Base-by-base conservation (phyloP, 1,284 basidiomycete genomes). In the Cryptococcus sp. region DNA sequence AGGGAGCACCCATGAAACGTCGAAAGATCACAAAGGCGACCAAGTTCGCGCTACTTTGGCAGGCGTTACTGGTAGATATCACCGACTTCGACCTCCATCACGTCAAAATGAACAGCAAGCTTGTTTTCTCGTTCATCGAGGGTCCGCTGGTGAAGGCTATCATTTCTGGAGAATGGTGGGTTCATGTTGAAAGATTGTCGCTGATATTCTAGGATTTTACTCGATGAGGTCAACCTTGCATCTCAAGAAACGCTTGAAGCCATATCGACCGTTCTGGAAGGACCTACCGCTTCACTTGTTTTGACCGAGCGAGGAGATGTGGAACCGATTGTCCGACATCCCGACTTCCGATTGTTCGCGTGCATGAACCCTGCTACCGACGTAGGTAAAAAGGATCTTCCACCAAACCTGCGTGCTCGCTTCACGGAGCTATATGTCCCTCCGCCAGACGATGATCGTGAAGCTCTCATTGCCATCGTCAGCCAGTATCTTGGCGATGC, bases 311-410 rank as follows among this genome's bases (percentile, higher is more conserved):
- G 93, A 73, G 96, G 95, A 1, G 90, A 93, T 30, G 79, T 98
- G 56, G 91, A 94, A 70, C 90, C 91, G 0, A 84, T 99, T 25
- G 87, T 88, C 38, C 88, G 96, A 1, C 96, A 99, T 75, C 87
- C 92, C 19, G 88, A 96, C 68, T 99, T 99, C 80, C 89, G 95
- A 25, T 82, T 99, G 8, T 99, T 99, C 71, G 94, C 93, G 1
- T 99, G 96, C 76, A 99, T 99, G 96, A 99, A 99, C 73, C 96
- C 96, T 2, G 96, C 96, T 0, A 99, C 95, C 2, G 96, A 99
- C 66, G 91, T 98, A 20, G 96, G 96, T 54, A 99, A 99, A 82
- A 95, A 93, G 71, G 95, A 98, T 69, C 86, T 99, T 1, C 91
- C 93, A 11, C 87, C 90, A 0, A 89, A 89, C 66, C 88, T 99